Evolutionary conservation across 371 early-diverging fungal species (phyloP).

Genomic region (Lichtheimia hyalospora): DNA sequence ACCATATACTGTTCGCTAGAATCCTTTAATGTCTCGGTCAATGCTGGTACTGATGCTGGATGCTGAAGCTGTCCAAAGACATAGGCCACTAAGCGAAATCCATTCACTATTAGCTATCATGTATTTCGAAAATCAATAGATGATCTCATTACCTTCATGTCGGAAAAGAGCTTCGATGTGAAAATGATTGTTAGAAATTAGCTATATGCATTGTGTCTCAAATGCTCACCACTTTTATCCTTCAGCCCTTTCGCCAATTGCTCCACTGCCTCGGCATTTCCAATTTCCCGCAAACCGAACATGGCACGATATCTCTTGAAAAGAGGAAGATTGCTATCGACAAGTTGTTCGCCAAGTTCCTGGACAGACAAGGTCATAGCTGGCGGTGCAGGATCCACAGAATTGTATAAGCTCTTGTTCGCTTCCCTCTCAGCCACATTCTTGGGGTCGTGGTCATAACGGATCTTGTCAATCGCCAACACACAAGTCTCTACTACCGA

Average conservation of each 20-base stretch:
- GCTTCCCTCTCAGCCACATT: constrained; percentile 43
- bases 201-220: background rate
- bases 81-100: constrained; percentile 69
- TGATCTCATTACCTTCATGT: constrained; percentile 75
- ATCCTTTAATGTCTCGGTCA: constrained; percentile 78
- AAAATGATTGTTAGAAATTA: background rate
- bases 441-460: constrained; percentile 64
- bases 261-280: constrained; percentile 82
- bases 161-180: constrained; percentile 81
- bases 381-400: constrained; percentile 95
- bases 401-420: constrained; percentile 61
- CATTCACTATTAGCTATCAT: background rate
- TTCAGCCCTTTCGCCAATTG: constrained; percentile 88
- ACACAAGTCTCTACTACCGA: constrained; percentile 95
- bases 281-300: constrained; percentile 97
- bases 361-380: constrained; percentile 57
- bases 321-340: constrained; percentile 73
- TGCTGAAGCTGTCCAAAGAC: constrained; percentile 99
- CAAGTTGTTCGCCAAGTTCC: constrained; percentile 67
- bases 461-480: constrained; percentile 89
- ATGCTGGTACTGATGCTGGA: constrained; percentile 83
- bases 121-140: background rate
- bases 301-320: constrained; percentile 98
- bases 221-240: constrained; percentile 58
- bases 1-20: constrained; percentile 92